Evolutionary conservation across 495 filamentous ascomycete genomes (phyloP).

Genomic region (Neurospora sp.): DNA sequence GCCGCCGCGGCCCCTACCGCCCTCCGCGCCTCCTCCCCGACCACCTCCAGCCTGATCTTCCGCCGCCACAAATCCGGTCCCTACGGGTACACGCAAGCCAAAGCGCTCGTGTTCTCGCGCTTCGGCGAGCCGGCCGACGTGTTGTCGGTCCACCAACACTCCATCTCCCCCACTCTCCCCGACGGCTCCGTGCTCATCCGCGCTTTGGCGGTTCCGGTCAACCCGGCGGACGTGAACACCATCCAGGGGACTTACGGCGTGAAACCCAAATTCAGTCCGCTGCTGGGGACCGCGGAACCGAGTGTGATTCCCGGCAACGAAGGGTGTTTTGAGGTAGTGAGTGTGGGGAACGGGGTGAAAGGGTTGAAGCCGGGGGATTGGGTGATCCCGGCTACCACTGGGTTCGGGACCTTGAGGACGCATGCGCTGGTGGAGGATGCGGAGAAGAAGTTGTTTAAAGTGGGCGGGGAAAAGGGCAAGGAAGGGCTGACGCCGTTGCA

Average conservation of each 20-base stretch:
- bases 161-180: constrained; percentile 69
- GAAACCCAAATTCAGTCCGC: constrained; percentile 60
- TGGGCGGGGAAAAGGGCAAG: constrained; percentile 40
- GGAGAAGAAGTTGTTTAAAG: constrained; percentile 50
- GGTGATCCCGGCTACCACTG: constrained; percentile 73
- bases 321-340: constrained; percentile 75
- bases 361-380: constrained; percentile 61
- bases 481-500: constrained; percentile 61
- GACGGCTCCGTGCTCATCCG: constrained; percentile 53
- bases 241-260: constrained; percentile 93
- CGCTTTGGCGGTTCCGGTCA: constrained; percentile 80
- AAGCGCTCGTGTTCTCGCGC: constrained; percentile 74
- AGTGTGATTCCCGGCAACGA: constrained; percentile 66
- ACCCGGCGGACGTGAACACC: constrained; percentile 92
- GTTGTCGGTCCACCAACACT: constrained; percentile 69
- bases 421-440: constrained; percentile 60
- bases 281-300: constrained; percentile 64
- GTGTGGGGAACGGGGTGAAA: constrained; percentile 49
- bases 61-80: constrained; percentile 38
- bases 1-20: too few species aligned
- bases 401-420: constrained; percentile 88
- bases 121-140: constrained; percentile 82
- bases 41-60: neutral
- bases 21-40: neutral
- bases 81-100: constrained; percentile 96